Base-by-base conservation (phyloP, 495 filamentous ascomycete species). In the Penicillium chermesinum region DNA sequence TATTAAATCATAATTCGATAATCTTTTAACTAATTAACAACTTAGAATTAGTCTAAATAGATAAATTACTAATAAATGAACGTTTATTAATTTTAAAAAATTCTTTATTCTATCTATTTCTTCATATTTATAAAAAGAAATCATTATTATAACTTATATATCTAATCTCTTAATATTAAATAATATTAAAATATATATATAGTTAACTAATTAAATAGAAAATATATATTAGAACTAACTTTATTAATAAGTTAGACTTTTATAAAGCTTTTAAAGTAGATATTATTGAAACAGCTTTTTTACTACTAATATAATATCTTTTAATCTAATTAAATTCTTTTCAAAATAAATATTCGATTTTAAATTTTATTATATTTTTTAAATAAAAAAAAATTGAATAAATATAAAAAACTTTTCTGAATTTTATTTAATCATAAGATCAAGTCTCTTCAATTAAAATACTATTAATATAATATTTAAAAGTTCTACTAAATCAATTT, bases 41-140 rank as follows among this genome's bases (percentile, higher is more conserved):
- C 59, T 71, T 53, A 33, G 40, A 49, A 19, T 57, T 4, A 58
- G 48, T 38, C 14, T 44, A 27, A 69, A 70, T 58, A 43, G 63
- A 8, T 72, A 50, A 62, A 73, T 58, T 8, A 58, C 40, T n/a
- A 58, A 69, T 51, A 60, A 30, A 57, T 59, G 15, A 15, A 49
- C 21, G 38, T 57, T 27, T 12, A 13, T 1, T 54, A 34, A 51
- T 43, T 58, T 34, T 1, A 53, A 48, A 51, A 54, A 10, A 4
- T n/a, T 36, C 1, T 34, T 38, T 16, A 38, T 46, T 16, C 25
- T 10, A 30, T 15, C 43, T 1, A 7, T 15, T 15, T 21, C 17
- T 13, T 25, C 33, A 25, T 17, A 1, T 5, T 4, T 14, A 15
- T 1, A 22, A 14, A 19, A 20, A 16, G 9, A 46, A 27, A 16